Base-by-base conservation (phyloP, 352 stramenopile species). In the Pythium brassicae region DNA sequence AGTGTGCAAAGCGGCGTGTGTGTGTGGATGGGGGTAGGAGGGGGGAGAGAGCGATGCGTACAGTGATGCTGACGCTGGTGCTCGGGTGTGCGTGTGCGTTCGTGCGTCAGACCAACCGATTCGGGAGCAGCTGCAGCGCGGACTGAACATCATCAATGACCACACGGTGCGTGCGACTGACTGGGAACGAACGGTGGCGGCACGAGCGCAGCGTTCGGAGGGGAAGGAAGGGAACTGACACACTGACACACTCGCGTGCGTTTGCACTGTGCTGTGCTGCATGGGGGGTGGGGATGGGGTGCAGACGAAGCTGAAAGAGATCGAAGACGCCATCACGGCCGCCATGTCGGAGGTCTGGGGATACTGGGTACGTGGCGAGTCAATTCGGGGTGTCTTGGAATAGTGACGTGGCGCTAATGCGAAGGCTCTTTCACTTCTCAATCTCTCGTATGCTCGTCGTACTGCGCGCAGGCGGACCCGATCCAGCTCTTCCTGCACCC, bases 291-390 rank as follows among this genome's bases (percentile, higher is more conserved):
- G 15, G 14, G n/a, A 19, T 43, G 17, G 12, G 37, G 14, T 29
- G n/a, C 45, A 93, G 81, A 85, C 78, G 7, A 92, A 90, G 61
- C 60, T 94, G 23, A 92, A 93, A 62, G 85, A 92, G 40, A 92
- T 94, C 52, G 85, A 94, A 60, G 83, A 94, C 46, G 83, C 82
- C 0, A 86, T 95, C 57, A 92, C 83, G 17, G 78, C 81, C 0
- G 82, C 84, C 8, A 92, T 94, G 84, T 95, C 85, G 12, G 85
- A 95, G 80, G 83, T 95, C 8, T 95, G 85, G 85, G 85, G 83
- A 55, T 93, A 95, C 55, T 95, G 85, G 84, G 83, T 93, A 69
- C 59, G 64, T 56, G 9, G 20, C 12, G 20, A 4, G 3, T 27
- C 19, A 27, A 9, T 17, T n/a, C n/a, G n/a, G n/a, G n/a, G n/a